These are phyloP conservation scores for Penicillium thymicola DNA, from an alignment of 2,329 filamentous ascomycete species.

Conservation along the genomic window DNA sequence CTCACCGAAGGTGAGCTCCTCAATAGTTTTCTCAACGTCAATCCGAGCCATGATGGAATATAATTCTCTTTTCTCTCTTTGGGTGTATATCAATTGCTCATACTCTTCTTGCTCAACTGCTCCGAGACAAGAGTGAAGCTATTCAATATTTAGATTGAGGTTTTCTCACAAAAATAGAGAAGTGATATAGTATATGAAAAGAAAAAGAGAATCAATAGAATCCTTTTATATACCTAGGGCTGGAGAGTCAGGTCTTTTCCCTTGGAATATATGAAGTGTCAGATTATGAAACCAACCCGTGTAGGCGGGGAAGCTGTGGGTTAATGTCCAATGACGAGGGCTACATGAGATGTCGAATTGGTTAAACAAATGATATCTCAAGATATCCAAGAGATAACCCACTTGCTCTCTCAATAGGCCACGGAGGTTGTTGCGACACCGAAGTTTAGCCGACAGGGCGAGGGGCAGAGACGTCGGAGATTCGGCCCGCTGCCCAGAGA, in stretches of 20 bases:
- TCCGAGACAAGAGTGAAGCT: neutral
- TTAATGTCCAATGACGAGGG: neutral
- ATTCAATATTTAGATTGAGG: neutral
- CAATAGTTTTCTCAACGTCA: constrained; percentile 50
- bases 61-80: neutral
- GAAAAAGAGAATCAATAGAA: neutral
- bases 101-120: neutral
- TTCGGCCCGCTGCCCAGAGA: constrained; percentile 19
- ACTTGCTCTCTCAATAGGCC: constrained; percentile 17
- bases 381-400: neutral
- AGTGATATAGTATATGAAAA: neutral
- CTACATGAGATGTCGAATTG: neutral
- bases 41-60: constrained; percentile 31
- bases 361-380: constrained; percentile 4
- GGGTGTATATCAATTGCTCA: neutral
- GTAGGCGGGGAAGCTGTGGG: neutral
- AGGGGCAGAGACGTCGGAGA: constrained; percentile 11
- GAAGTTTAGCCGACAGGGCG: constrained; percentile 28
- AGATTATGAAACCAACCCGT: neutral
- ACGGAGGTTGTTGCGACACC: constrained; percentile 21
- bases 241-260: neutral
- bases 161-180: neutral
- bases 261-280: neutral
- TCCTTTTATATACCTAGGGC: neutral
- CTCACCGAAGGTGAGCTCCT: constrained; percentile 54